Evolutionary conservation across 805 yeast species (phyloP), one percentile per base, ranked within the genome.

Genomic region (Candida michaelii): DNA sequence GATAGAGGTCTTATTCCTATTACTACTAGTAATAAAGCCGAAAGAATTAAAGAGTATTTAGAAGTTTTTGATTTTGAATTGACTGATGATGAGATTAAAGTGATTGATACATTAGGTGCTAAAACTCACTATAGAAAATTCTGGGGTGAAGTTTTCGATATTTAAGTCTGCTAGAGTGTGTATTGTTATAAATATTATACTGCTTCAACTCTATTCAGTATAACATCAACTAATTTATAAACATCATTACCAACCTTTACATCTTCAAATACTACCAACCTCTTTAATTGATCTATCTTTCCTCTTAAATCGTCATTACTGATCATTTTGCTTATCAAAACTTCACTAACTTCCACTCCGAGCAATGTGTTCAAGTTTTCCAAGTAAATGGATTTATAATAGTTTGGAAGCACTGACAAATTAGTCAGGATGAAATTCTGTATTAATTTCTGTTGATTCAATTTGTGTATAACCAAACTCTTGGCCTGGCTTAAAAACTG

Each of bases 51-150:
- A 25, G 69, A 64, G 33, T 59, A 62, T 19, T 55, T 70, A 46
- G 73, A 76, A 18, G 77, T 77, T 46, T 63, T 58, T 27, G 69
- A 68, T 25, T 82, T 85, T 48, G 66, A 74, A 50, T 65, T 86
- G 44, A 60, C 72, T 2, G 48, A 60, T 1, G 77, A 62, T 1
- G 93, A 85, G 35, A 54, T 62, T 10, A 48, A 48, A 25, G 36
- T 48, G 27, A 66, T 67, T 35, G 51, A 48, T 38, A 40, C 46
- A 9, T 50, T 47, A 9, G 71, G 70, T 18, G 34, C 48, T 10
- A 47, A 46, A 4, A 53, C 53, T 49, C 50, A 33, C 15, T 25
- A 30, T 24, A 31, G 42, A 25, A 39, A 23, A 16, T 39, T 29
- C 15, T 39, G 36, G 42, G 23, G 23, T 21, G 23, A 21, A 21